These are phyloP conservation scores for Huiozyma sinensis DNA, from an alignment of 805 yeast species.

Conservation along the genomic window DNA sequence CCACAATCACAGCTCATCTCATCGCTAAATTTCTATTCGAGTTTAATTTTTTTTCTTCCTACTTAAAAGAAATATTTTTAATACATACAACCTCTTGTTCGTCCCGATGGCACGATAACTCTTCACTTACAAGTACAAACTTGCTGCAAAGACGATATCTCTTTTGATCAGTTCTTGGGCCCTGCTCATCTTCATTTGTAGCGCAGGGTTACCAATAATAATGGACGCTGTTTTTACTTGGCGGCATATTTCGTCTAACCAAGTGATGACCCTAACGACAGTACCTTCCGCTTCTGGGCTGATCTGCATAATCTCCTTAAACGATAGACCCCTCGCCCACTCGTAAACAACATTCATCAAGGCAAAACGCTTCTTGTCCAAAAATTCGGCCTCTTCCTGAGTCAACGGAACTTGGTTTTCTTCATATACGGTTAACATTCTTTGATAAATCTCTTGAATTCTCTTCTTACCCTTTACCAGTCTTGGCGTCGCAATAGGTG, in stretches of 20 bases:
- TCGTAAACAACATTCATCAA: conserved; percentile 90
- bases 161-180: conserved; percentile 94
- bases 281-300: conserved; percentile 93
- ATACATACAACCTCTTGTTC: no score
- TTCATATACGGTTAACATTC: conserved; percentile 49
- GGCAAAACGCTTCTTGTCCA: conserved; percentile 78
- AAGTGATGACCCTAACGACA: conserved; percentile 87
- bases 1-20: neutral
- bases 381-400: conserved; percentile 74
- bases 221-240: conserved; percentile 90
- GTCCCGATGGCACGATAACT: no score
- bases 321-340: conserved; percentile 94
- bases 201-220: conserved; percentile 85
- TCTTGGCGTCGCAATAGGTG: conserved; percentile 58
- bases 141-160: conserved; percentile 95
- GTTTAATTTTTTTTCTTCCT: neutral
- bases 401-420: conserved; percentile 66
- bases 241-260: conserved; percentile 89
- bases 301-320: conserved; percentile 80
- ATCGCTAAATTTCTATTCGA: neutral
- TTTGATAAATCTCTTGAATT: conserved; percentile 60
- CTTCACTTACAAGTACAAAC: conserved; percentile 55
- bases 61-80: no score
- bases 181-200: conserved; percentile 78
- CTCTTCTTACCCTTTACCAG: conserved; percentile 59